Percentiles rank a stretch among this genome's conserved stretches.
These are phyloP conservation scores for Alternaria alternata DNA, from an alignment of 2,329 filamentous ascomycete genomes.

Conservation along the genomic window DNA sequence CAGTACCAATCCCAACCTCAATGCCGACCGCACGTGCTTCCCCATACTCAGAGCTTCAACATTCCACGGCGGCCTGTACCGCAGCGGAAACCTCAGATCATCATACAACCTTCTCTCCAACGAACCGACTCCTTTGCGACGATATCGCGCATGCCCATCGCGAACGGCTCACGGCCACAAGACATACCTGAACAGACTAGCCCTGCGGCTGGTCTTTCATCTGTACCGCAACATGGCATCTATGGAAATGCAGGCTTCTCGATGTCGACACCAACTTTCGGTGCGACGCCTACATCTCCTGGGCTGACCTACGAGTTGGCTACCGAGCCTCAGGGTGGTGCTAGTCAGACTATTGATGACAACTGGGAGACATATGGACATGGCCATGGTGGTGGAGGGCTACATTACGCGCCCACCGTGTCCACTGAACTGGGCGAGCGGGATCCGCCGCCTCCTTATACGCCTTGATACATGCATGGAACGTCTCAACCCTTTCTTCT, in stretches of 20 bases:
- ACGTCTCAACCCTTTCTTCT: background rate
- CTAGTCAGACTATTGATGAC: slow-evolving; percentile 32
- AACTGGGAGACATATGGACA: slow-evolving; percentile 40
- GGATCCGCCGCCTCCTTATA: slow-evolving; percentile 32
- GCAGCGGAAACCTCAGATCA: slow-evolving; percentile 31
- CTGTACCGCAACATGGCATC: slow-evolving; percentile 25
- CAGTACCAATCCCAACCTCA: slow-evolving; percentile 21
- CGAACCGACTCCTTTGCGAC: slow-evolving; percentile 46
- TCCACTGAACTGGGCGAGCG: slow-evolving; percentile 34
- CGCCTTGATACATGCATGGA: background rate
- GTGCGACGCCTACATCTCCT: slow-evolving; percentile 31
- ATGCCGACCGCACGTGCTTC: slow-evolving; percentile 23
- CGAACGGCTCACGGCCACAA: slow-evolving; percentile 39
- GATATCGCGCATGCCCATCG: slow-evolving; percentile 46
- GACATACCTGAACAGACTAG: slow-evolving; percentile 16
- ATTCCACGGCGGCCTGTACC: slow-evolving; percentile 42
- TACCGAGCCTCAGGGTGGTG: slow-evolving; percentile 1
- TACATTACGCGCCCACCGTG: slow-evolving; percentile 27
- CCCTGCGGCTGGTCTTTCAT: slow-evolving; percentile 14
- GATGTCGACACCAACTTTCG: slow-evolving; percentile 39
- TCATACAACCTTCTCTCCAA: slow-evolving; percentile 41
- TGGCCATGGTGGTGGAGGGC: background rate
- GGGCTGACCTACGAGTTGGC: slow-evolving; percentile 25
- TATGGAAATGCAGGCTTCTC: slow-evolving; percentile 42
- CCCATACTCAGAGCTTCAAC: slow-evolving; percentile 35